Percentiles rank a stretch among this genome's conserved stretches.
Conservation (phyloP, 176 grass and related monocot genomes). For the Zoysia japonica region DNA sequence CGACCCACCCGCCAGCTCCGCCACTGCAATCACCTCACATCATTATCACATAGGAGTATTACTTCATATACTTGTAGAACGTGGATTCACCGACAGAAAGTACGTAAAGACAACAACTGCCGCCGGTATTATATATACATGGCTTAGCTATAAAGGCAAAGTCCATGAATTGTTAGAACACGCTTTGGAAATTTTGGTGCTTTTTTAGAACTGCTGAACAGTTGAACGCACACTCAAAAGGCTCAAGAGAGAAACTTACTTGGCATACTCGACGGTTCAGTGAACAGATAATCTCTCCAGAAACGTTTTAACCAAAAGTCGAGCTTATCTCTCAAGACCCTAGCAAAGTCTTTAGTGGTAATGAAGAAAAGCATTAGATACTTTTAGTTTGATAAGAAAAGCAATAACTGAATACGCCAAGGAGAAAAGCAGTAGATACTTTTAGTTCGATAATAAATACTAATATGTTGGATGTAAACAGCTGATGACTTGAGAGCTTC, state of each 20-base stretch:
- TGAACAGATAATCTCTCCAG: not conserved
- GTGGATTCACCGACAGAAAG: constrained; percentile 25
- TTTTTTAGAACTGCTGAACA: not conserved
- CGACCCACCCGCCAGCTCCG: too few relatives aligned
- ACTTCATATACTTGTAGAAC: not conserved
- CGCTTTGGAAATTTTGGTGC: not conserved
- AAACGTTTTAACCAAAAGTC: constrained; percentile 15
- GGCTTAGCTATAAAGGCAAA: constrained; percentile 16
- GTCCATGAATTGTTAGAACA: constrained; percentile 9
- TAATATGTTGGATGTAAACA: too few relatives aligned
- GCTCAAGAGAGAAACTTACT: not conserved
- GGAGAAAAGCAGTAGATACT: not conserved
- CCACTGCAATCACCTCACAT: not conserved
- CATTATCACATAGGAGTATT: not conserved
- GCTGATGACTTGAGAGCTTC: too few relatives aligned
- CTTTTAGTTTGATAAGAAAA: not conserved
- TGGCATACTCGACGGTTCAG: too few relatives aligned
- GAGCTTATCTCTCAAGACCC: not conserved
- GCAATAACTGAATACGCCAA: constrained; percentile 24
- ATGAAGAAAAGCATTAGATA: not conserved
- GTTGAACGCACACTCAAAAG: constrained; percentile 9
- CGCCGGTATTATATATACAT: not conserved
- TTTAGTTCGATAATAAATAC: not conserved
- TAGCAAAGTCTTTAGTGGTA: not conserved
- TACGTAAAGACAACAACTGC: not conserved